phyloP scores from a whole-genome alignment of 169 alveolate species.

The Prorocentrum cordatum region DNA sequence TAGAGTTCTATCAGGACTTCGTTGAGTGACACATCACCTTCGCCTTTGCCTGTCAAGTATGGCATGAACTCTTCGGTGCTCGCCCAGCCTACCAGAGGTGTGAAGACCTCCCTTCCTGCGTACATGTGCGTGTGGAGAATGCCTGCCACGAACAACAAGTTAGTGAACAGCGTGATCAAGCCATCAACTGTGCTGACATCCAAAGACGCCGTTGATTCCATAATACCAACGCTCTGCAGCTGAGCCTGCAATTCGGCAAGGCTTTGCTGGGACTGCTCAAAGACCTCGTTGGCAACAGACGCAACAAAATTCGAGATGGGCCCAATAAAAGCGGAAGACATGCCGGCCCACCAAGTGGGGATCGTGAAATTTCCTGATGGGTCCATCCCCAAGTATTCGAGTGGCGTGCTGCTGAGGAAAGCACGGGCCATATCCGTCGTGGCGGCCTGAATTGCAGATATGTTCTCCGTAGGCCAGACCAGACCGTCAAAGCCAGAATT shows the following conservation, averaged over 20 bases:
- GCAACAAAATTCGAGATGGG: slow-evolving; percentile 16
- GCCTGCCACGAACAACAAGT: slow-evolving; percentile 17
- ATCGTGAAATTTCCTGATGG: too few species aligned
- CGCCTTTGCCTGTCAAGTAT: not conserved
- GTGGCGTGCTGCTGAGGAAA: not conserved
- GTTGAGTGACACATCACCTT: not conserved
- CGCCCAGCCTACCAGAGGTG: not conserved
- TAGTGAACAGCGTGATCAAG: not conserved
- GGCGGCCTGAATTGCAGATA: not conserved
- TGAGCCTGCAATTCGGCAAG: not conserved
- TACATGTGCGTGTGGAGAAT: slow-evolving; percentile 27
- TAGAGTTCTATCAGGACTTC: not conserved
- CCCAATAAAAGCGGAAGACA: not conserved
- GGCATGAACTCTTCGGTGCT: not conserved
- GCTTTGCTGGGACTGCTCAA: not conserved
- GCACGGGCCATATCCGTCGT: not conserved
- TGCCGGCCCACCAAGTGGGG: slow-evolving; percentile 34
- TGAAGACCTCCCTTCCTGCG: not conserved
- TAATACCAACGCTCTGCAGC: not conserved
- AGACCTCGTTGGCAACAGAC: not conserved
- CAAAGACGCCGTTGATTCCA: not conserved
- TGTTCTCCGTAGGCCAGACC: not conserved
- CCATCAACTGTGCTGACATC: not conserved
- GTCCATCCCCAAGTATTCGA: not conserved
- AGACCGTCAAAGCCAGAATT: not conserved